These are phyloP conservation scores for Allomyces macrogynus DNA, from an alignment of 192 early-diverging fungal species.

Conservation along the genomic window DNA sequence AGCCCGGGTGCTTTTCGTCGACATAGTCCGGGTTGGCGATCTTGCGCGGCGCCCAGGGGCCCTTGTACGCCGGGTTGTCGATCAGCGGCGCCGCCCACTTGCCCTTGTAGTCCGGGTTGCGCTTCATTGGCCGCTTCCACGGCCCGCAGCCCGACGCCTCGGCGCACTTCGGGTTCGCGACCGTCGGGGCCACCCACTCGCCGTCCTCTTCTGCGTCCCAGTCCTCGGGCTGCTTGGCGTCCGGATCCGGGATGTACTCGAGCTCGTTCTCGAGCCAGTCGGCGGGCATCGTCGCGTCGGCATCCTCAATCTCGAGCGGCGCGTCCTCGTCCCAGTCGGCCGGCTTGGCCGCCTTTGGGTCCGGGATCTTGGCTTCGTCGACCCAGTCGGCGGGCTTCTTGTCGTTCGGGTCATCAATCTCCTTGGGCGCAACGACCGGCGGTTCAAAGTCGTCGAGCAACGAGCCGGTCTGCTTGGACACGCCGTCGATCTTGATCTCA, in stretches of 20 bases:
- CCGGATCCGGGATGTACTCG: conserved; percentile 49
- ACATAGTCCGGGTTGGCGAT: conserved; percentile 70
- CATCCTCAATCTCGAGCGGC: conserved; percentile 51
- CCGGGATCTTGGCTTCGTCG: conserved; percentile 59
- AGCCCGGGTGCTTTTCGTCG: conserved; percentile 55
- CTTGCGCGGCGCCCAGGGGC: conserved; percentile 63
- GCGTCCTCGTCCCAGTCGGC: conserved; percentile 79
- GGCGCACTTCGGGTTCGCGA: conserved; percentile 70
- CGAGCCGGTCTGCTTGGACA: conserved; percentile 37
- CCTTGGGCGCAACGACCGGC: conserved; percentile 70
- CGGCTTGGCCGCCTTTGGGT: conserved; percentile 58
- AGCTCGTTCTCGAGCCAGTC: conserved; percentile 75
- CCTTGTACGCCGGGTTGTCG: conserved; percentile 86
- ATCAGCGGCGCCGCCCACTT: conserved; percentile 69
- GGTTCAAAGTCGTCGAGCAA: conserved; percentile 61
- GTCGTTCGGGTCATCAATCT: conserved; percentile 60
- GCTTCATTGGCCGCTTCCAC: conserved; percentile 63
- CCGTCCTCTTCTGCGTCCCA: conserved; percentile 90
- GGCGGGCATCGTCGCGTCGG: conserved; percentile 56
- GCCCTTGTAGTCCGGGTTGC: conserved; percentile 85
- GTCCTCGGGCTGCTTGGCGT: conserved; percentile 62
- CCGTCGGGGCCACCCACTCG: conserved; percentile 58
- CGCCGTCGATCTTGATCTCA: conserved; percentile 45
- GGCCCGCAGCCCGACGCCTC: conserved; percentile 37
- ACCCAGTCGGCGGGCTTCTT: conserved; percentile 76